Conservation (phyloP, 2,329 filamentous ascomycete species). For the Cordyceps fumosorosea region DNA sequence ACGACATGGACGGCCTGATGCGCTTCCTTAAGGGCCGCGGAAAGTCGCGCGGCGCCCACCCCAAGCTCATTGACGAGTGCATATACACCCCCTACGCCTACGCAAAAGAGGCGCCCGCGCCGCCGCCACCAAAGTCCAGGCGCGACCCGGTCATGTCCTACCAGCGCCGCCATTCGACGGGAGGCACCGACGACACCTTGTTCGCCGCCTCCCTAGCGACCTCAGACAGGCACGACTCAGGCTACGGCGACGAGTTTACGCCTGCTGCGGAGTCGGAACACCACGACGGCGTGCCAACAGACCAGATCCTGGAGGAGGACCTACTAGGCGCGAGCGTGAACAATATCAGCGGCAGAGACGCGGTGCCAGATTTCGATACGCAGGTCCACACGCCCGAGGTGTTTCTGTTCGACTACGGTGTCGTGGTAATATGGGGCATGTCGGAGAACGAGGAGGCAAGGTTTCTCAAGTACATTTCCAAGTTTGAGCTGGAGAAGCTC, state of each 20-base stretch:
- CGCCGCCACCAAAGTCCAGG: slow-evolving; percentile 11
- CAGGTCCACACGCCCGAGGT: slow-evolving; percentile 87
- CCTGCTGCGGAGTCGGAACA: slow-evolving; percentile 17
- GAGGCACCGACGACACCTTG: slow-evolving; percentile 35
- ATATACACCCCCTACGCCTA: slow-evolving; percentile 95
- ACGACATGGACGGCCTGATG: slow-evolving; percentile 84
- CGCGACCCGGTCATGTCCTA: slow-evolving; percentile 38
- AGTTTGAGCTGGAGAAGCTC: slow-evolving; percentile 89
- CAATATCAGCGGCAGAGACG: slow-evolving; percentile 34
- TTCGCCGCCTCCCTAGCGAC: slow-evolving; percentile 24
- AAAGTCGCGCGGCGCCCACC: slow-evolving; percentile 70
- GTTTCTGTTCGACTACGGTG: slow-evolving; percentile 95
- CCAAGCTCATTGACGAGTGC: slow-evolving; percentile 94
- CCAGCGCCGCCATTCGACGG: slow-evolving; percentile 70
- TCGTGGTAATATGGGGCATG: slow-evolving; percentile 99
- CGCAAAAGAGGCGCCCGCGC: slow-evolving; percentile 31
- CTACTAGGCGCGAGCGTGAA: slow-evolving; percentile 29
- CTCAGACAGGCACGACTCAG: slow-evolving; percentile 38
- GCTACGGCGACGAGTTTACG: slow-evolving; percentile 23
- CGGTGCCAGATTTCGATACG: slow-evolving; percentile 70
- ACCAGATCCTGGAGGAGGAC: slow-evolving; percentile 24
- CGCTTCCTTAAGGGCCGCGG: slow-evolving; percentile 81
- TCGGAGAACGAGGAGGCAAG: slow-evolving; percentile 78
- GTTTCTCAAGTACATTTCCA: slow-evolving; percentile 88
- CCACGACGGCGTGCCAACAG: slow-evolving; percentile 19